Percentiles rank a stretch among this genome's conserved stretches.
Conservation (phyloP, 2,329 filamentous ascomycete species). For the Fusarium torulosum region DNA sequence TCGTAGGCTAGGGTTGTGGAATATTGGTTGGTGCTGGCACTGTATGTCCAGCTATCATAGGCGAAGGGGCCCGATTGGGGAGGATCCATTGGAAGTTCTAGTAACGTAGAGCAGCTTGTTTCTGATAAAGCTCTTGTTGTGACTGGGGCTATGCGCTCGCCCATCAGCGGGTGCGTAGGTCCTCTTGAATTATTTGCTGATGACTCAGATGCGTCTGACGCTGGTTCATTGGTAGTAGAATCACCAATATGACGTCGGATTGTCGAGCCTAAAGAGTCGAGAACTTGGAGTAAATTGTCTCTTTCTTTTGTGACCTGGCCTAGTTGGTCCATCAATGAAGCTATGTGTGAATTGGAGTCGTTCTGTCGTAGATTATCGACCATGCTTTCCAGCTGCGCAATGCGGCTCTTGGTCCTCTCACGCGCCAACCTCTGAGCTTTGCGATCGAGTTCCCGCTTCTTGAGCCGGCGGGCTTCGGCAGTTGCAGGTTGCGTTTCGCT, state of each 20-base stretch:
- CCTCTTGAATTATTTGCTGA: background rate
- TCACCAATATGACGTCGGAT: conserved; percentile 37
- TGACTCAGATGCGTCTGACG: conserved; percentile 5
- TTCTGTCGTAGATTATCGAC: conserved; percentile 45
- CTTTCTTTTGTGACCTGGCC: conserved; percentile 45
- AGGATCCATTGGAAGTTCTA: conserved; percentile 22
- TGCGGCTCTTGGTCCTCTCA: conserved; percentile 51
- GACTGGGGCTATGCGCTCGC: background rate
- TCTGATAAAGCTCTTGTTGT: conserved; percentile 6
- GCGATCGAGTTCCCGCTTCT: conserved; percentile 52
- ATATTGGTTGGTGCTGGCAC: conserved; percentile 5
- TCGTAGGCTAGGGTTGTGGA: conserved; percentile 20
- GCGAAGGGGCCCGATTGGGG: conserved; percentile 4
- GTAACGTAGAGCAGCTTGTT: conserved; percentile 16
- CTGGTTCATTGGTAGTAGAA: background rate
- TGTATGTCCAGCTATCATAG: conserved; percentile 25
- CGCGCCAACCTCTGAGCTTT: conserved; percentile 50
- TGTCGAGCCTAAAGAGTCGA: conserved; percentile 29
- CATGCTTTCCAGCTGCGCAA: conserved; percentile 49
- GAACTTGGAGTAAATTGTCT: conserved; percentile 35
- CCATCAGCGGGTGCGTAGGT: background rate
- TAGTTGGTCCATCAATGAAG: conserved; percentile 46
- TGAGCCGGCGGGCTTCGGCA: conserved; percentile 42
- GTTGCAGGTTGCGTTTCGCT: conserved; percentile 13
- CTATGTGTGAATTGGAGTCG: conserved; percentile 45